These are phyloP conservation scores for Takashimella tepidaria DNA, from an alignment of 1,284 basidiomycete genomes.

Conservation along the genomic window DNA sequence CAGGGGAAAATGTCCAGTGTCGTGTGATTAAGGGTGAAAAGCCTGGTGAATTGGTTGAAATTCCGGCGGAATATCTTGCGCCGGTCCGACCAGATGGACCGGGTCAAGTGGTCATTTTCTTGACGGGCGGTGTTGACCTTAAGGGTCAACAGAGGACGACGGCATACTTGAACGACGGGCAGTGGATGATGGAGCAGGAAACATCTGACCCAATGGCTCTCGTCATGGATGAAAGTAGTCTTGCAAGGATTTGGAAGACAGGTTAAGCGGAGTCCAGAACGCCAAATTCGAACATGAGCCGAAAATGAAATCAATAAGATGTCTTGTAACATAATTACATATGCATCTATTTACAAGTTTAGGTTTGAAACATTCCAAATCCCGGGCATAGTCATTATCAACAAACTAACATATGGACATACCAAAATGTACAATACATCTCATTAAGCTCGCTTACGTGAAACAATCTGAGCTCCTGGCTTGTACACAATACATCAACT, in stretches of 20 bases:
- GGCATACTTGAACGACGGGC: slow-evolving; percentile 30
- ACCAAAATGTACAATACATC: too few species aligned
- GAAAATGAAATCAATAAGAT: too few species aligned
- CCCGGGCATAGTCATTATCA: too few species aligned
- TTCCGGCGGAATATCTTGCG: slow-evolving; percentile 37
- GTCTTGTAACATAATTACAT: too few species aligned
- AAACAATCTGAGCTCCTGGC: too few species aligned
- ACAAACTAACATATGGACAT: too few species aligned
- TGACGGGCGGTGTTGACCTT: slow-evolving; percentile 21
- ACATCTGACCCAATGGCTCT: slow-evolving; percentile 24
- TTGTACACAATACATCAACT: too few species aligned
- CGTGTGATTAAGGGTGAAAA: slow-evolving; percentile 20
- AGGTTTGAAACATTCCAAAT: too few species aligned
- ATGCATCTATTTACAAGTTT: too few species aligned
- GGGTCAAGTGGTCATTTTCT: slow-evolving; percentile 35
- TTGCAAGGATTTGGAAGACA: slow-evolving; percentile 39
- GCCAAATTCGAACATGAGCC: too few species aligned
- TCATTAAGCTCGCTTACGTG: too few species aligned
- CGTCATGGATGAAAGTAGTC: slow-evolving; percentile 28
- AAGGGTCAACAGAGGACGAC: slow-evolving; percentile 39
- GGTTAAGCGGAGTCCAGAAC: too few species aligned
- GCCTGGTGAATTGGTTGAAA: slow-evolving; percentile 21
- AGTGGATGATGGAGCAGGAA: slow-evolving; percentile 45
- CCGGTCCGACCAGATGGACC: slow-evolving; percentile 32
- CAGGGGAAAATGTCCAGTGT: slow-evolving; percentile 26